Conservation (phyloP, 768 basidiomycete species). For the Boletus sensibilis region DNA sequence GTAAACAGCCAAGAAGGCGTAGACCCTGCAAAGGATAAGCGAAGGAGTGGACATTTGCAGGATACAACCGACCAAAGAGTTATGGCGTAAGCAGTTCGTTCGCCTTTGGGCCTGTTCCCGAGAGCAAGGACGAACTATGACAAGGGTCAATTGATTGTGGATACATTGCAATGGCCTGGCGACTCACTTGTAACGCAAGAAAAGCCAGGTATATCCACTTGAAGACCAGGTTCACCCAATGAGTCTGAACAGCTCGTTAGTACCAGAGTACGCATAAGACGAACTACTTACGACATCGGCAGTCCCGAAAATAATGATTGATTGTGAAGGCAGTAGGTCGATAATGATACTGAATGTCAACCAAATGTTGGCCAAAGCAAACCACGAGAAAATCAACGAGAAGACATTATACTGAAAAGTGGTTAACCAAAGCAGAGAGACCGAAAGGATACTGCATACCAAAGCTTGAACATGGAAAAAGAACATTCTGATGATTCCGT, state of each 20-base stretch:
- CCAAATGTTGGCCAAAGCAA: slow-evolving; percentile 90
- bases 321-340: slow-evolving; percentile 65
- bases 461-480: slow-evolving; percentile 94
- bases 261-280: background rate
- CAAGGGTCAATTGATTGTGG: background rate
- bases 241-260: slow-evolving; percentile 47
- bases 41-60: background rate
- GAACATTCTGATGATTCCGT: slow-evolving; percentile 91
- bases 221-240: slow-evolving; percentile 80
- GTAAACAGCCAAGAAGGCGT: slow-evolving; percentile 79
- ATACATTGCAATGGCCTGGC: background rate
- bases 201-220: slow-evolving; percentile 89
- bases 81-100: slow-evolving; percentile 64
- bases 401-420: slow-evolving; percentile 73
- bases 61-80: slow-evolving; percentile 61
- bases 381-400: slow-evolving; percentile 88
- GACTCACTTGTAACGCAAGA: slow-evolving; percentile 67
- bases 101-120: slow-evolving; percentile 87
- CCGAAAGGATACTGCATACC: slow-evolving; percentile 44
- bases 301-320: slow-evolving; percentile 70
- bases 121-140: slow-evolving; percentile 65
- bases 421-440: background rate
- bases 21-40: slow-evolving; percentile 56
- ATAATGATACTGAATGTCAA: slow-evolving; percentile 96
- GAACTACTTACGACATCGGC: slow-evolving; percentile 54